Evolutionary conservation across 225 moss, liverwort and hornwort species (phyloP).

Genomic region (Sphagnum tenellum): DNA sequence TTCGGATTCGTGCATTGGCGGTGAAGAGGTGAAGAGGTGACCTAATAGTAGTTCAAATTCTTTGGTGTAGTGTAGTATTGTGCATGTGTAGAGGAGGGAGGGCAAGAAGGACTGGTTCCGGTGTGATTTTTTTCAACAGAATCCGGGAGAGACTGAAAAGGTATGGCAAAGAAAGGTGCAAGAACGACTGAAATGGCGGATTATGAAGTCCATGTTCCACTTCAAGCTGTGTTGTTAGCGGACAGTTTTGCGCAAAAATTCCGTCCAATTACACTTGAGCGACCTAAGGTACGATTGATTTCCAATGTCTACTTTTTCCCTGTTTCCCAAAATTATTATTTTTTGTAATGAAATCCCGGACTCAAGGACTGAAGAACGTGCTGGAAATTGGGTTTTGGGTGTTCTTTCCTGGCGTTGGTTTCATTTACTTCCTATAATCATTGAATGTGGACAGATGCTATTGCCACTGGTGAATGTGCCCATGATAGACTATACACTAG

Average conservation of each 20-base stretch:
- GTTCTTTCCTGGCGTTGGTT: too few species aligned
- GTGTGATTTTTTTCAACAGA: too few species aligned
- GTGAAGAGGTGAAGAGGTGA: too few species aligned
- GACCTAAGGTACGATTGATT: conserved; percentile 58
- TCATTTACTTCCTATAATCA: too few species aligned
- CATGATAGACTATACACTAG: conserved; percentile 92
- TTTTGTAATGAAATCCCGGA: neutral
- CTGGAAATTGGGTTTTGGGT: too few species aligned
- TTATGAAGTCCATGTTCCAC: conserved; percentile 75
- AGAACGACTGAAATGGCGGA: conserved; percentile 58
- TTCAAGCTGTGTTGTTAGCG: conserved; percentile 89
- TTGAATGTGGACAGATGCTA: conserved; percentile 46
- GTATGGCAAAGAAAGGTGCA: conserved; percentile 59
- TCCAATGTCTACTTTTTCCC: neutral
- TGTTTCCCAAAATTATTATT: neutral
- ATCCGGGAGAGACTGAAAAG: neutral
- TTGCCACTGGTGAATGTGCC: conserved; percentile 97
- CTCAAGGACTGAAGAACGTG: too few species aligned
- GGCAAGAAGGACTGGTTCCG: too few species aligned
- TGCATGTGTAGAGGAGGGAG: too few species aligned
- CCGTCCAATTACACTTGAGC: conserved; percentile 94
- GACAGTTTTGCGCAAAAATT: conserved; percentile 96
- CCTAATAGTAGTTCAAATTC: too few species aligned
- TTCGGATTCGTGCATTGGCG: too few species aligned
- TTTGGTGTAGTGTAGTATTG: too few species aligned